phyloP scores from a whole-genome alignment of 805 yeast genomes.

The Kluyveromyces siamensis region DNA sequence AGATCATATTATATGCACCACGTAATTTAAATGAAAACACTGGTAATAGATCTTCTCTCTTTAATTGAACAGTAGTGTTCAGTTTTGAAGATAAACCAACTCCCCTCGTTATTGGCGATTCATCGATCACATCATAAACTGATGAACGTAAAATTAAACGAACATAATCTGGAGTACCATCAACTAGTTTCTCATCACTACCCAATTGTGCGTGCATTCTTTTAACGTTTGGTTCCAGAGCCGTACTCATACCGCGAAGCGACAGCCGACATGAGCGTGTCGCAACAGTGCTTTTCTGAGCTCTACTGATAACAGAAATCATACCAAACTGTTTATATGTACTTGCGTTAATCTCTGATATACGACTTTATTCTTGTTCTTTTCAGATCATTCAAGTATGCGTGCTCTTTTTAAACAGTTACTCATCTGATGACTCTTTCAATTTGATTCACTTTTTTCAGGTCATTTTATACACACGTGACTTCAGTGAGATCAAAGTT shows the following conservation, averaged over 20 bases:
- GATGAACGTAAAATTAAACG: constrained; percentile 84
- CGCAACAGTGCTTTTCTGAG: not conserved
- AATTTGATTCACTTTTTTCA: not conserved
- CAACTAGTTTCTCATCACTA: constrained; percentile 42
- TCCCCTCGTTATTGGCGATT: constrained; percentile 77
- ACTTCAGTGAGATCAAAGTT: not conserved
- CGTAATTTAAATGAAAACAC: constrained; percentile 94
- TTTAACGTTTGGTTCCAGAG: constrained; percentile 4
- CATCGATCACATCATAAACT: constrained; percentile 90
- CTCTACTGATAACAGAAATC: not conserved
- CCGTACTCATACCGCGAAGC: not conserved
- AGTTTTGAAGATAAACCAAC: constrained; percentile 62
- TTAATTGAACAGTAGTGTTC: constrained; percentile 69
- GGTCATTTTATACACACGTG: not conserved
- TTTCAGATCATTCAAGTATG: too few relatives aligned
- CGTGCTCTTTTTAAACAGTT: not conserved
- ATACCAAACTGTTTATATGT: too few relatives aligned
- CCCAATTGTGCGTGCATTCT: constrained; percentile 25
- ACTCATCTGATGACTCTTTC: not conserved
- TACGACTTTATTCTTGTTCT: too few relatives aligned
- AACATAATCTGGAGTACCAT: constrained; percentile 85
- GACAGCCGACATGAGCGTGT: not conserved
- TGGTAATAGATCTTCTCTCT: constrained; percentile 89
- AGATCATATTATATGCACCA: constrained; percentile 97
- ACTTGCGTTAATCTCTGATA: too few relatives aligned